Evolutionary conservation across 73 alveolate genomes (phyloP).

Genomic region (Blepharisma stoltei): DNA sequence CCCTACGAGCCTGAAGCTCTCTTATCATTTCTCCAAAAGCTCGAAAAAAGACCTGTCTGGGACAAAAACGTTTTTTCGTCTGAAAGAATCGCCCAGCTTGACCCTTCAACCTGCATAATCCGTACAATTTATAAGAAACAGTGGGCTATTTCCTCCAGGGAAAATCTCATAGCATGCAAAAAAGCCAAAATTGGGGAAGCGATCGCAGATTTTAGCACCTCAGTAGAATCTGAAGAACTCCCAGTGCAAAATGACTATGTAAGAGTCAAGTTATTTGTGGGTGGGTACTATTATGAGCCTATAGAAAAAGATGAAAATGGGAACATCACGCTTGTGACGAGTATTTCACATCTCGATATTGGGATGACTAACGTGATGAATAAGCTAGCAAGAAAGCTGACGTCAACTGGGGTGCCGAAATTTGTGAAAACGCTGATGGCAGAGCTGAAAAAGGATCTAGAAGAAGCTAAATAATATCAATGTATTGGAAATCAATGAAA

Average conservation of each 20-base stretch:
- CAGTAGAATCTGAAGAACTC: neutral
- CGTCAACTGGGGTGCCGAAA: neutral
- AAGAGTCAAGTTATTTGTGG: neutral
- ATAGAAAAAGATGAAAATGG: neutral
- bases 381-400: neutral
- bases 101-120: neutral
- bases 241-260: neutral
- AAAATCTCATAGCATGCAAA: neutral
- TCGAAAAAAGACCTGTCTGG: neutral
- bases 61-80: neutral
- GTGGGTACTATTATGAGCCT: neutral
- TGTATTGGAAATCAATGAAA: no score
- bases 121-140: neutral
- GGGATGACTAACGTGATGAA: neutral
- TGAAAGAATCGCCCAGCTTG: neutral
- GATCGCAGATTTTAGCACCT: neutral
- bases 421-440: neutral
- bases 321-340: neutral
- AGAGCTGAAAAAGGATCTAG: neutral
- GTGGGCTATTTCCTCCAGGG: slow-evolving; percentile 2
- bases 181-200: neutral
- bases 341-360: neutral
- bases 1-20: neutral
- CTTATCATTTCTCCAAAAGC: neutral
- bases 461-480: neutral